Evolutionary conservation across 2,329 filamentous ascomycete species (phyloP).

Genomic region (Alternaria metachromatica): DNA sequence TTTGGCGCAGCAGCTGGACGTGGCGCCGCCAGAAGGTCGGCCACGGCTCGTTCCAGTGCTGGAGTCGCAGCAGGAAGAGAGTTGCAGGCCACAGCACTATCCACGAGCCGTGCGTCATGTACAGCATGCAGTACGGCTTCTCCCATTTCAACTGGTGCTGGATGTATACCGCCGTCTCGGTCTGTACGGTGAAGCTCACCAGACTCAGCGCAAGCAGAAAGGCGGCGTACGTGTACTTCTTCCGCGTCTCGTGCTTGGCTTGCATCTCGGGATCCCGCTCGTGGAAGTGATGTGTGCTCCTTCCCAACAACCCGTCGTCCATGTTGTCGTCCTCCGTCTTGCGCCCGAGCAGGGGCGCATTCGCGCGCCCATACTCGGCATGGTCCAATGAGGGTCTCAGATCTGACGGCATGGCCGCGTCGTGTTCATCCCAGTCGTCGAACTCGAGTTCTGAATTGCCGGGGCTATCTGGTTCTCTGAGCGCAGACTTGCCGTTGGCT

Average conservation of each 20-base stretch:
- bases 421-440: conserved; percentile 55
- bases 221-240: conserved; percentile 85
- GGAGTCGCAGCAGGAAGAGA: conserved; percentile 78
- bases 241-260: conserved; percentile 70
- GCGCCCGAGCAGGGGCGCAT: conserved; percentile 61
- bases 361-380: conserved; percentile 50
- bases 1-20: conserved; percentile 67
- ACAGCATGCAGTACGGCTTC: conserved; percentile 99
- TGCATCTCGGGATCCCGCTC: conserved; percentile 75
- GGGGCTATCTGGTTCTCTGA: conserved; percentile 27
- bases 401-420: conserved; percentile 57
- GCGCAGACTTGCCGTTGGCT: conserved; percentile 10
- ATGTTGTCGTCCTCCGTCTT: conserved; percentile 46
- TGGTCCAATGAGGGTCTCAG: conserved; percentile 52
- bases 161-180: conserved; percentile 93
- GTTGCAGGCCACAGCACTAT: conserved; percentile 85
- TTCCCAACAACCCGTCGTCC: conserved; percentile 53
- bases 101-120: conserved; percentile 96
- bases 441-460: conserved; percentile 47
- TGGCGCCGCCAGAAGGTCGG: conserved; percentile 82
- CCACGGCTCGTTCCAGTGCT: conserved; percentile 82
- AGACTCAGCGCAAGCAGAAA: conserved; percentile 84
- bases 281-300: conserved; percentile 69
- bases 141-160: conserved; percentile 92
- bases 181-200: conserved; percentile 90